Percentiles rank a stretch among this genome's conserved stretches.
phyloP scores from a whole-genome alignment of 1,284 basidiomycete genomes.

The Trametes hirsuta region DNA sequence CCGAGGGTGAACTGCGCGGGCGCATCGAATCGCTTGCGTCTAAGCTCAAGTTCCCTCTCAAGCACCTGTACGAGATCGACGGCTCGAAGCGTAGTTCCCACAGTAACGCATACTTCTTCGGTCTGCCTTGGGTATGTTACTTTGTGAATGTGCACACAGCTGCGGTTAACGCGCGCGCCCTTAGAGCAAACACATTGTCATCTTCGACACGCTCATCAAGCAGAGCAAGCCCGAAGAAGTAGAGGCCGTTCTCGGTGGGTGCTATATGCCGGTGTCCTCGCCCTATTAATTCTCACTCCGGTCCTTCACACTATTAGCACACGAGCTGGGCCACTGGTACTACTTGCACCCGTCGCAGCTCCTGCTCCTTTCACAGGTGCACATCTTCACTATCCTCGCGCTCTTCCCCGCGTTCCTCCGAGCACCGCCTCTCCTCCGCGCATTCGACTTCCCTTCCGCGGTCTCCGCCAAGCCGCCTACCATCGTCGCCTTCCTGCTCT shows the following conservation, averaged over 20 bases:
- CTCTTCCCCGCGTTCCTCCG: slow-evolving; percentile 93
- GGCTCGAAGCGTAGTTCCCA: slow-evolving; percentile 95
- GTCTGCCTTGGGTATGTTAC: slow-evolving; percentile 80
- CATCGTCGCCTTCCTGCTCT: slow-evolving; percentile 88
- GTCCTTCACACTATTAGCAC: slow-evolving; percentile 48
- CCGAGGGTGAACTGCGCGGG: slow-evolving; percentile 71
- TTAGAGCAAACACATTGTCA: slow-evolving; percentile 90
- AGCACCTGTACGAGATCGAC: slow-evolving; percentile 95
- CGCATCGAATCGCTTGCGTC: slow-evolving; percentile 77
- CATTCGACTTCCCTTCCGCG: slow-evolving; percentile 83
- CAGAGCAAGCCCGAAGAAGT: slow-evolving; percentile 88
- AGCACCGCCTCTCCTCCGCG: slow-evolving; percentile 79
- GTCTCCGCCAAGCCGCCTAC: slow-evolving; percentile 78
- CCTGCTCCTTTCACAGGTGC: slow-evolving; percentile 83
- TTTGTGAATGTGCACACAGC: neutral
- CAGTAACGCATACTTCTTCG: slow-evolving; percentile 95
- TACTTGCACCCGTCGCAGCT: slow-evolving; percentile 89
- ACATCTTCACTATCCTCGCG: slow-evolving; percentile 85
- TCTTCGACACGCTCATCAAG: slow-evolving; percentile 96
- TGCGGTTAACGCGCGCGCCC: neutral
- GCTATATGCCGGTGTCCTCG: neutral
- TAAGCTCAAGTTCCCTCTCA: slow-evolving; percentile 91
- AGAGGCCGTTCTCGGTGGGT: slow-evolving; percentile 76
- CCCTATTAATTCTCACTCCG: slow-evolving; percentile 12
- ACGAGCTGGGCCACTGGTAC: slow-evolving; percentile 97